These are phyloP conservation scores for Sporothrix brunneoviolacea DNA, from an alignment of 2,329 filamentous ascomycete species.

Conservation along the genomic window DNA sequence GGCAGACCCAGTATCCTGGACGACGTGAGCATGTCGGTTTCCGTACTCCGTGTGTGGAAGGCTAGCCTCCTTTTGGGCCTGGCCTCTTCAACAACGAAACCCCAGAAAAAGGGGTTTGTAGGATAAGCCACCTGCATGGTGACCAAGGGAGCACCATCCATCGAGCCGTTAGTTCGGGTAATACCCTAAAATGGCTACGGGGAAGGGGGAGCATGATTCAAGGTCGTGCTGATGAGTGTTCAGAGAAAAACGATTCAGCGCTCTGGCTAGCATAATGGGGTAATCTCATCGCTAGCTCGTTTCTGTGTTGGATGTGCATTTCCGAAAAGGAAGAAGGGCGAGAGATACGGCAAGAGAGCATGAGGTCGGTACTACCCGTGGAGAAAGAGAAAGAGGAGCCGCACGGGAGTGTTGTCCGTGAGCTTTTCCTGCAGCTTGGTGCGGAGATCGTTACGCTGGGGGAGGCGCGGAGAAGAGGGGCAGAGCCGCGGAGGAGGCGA, in stretches of 20 bases:
- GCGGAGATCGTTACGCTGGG: slow-evolving; percentile 8
- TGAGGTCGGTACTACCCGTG: not conserved
- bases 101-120: too few species aligned
- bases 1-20: not conserved
- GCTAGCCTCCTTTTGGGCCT: too few species aligned
- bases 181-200: not conserved
- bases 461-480: not conserved
- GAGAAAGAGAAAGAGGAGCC: not conserved
- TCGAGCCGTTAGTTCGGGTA: too few species aligned
- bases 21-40: slow-evolving; percentile 7
- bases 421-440: not conserved
- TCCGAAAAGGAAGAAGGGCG: not conserved
- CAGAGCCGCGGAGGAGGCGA: not conserved
- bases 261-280: too few species aligned
- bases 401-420: slow-evolving; percentile 5
- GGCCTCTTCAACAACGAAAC: too few species aligned
- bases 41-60: not conserved
- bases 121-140: too few species aligned
- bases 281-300: too few species aligned
- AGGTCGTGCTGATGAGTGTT: not conserved
- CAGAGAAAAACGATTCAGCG: too few species aligned
- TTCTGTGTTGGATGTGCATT: slow-evolving; percentile 13
- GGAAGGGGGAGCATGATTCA: slow-evolving; percentile 3
- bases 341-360: not conserved
- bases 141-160: too few species aligned